Evolutionary conservation across 768 basidiomycete genomes (phyloP).

Genomic region (Naganishia vaughanmartiniae): DNA sequence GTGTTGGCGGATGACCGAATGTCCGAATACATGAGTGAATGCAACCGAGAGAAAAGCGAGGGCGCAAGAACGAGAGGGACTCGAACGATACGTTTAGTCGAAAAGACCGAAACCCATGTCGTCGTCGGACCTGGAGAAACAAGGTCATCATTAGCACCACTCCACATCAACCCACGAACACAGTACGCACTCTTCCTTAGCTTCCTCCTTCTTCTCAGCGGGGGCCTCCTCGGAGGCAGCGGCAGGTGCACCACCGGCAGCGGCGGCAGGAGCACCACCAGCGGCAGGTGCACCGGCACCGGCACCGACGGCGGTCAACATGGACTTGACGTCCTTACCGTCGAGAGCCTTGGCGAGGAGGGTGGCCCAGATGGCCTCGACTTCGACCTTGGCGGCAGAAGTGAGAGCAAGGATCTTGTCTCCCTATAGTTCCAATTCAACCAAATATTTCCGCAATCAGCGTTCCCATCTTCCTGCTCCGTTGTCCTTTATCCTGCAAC

Average conservation of each 20-base stretch:
- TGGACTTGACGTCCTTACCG: conserved; percentile 94
- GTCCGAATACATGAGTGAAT: conserved; percentile 4
- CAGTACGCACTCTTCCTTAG: conserved; percentile 48
- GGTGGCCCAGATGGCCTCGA: conserved; percentile 96
- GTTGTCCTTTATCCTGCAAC: conserved; percentile 49
- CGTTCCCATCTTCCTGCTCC: background rate
- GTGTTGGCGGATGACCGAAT: background rate
- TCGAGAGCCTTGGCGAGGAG: conserved; percentile 97
- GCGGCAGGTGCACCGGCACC: conserved; percentile 83
- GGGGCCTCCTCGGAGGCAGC: conserved; percentile 62
- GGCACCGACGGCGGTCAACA: conserved; percentile 89
- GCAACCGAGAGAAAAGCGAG: conserved; percentile 1
- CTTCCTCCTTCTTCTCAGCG: conserved; percentile 63
- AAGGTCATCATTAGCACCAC: background rate
- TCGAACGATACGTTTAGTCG: conserved; percentile 43
- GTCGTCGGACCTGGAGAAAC: conserved; percentile 24
- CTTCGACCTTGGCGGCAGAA: conserved; percentile 73
- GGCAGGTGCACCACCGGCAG: conserved; percentile 61
- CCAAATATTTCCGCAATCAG: conserved; percentile 1
- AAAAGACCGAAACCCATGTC: conserved; percentile 47
- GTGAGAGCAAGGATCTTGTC: conserved; percentile 90
- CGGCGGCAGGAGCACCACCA: conserved; percentile 58
- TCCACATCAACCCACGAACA: background rate
- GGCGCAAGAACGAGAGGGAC: conserved; percentile 1
- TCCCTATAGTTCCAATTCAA: conserved; percentile 57